A percentile compares a stretch with the other conserved stretches of the same genome.
Conservation (phyloP, 768 basidiomycete genomes). For the Boletales sp. region DNA sequence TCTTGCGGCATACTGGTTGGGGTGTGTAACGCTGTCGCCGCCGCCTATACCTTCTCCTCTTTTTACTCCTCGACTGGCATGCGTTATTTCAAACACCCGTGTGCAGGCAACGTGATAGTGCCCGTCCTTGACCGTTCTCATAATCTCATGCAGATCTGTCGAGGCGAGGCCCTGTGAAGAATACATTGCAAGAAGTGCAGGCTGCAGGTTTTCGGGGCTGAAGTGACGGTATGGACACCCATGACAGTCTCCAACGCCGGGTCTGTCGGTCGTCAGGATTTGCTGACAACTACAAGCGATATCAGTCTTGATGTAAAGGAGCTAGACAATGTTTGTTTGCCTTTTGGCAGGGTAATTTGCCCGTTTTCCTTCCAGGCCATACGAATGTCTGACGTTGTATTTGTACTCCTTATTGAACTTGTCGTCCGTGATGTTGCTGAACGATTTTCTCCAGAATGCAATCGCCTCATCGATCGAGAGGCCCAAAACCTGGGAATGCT, state of each 20-base stretch:
- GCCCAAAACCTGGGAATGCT: conserved; percentile 68
- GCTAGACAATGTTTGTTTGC: conserved; percentile 36
- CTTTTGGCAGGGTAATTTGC: conserved; percentile 93
- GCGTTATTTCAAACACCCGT: conserved; percentile 93
- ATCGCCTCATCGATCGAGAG: conserved; percentile 93
- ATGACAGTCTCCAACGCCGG: conserved; percentile 64
- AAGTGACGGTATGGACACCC: conserved; percentile 96
- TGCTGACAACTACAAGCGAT: conserved; percentile 72
- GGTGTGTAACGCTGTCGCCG: conserved; percentile 89
- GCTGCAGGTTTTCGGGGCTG: conserved; percentile 75
- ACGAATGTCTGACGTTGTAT: conserved; percentile 96
- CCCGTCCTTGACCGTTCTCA: conserved; percentile 67
- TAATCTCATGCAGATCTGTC: conserved; percentile 77
- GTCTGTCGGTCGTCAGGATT: conserved; percentile 69
- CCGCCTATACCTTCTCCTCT: conserved; percentile 87
- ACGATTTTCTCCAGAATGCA: conserved; percentile 89
- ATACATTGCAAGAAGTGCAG: conserved; percentile 68
- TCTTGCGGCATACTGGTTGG: conserved; percentile 82
- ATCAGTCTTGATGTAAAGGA: background rate
- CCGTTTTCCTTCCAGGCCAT: conserved; percentile 90
- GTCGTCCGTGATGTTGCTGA: conserved; percentile 77
- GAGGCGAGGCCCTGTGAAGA: conserved; percentile 60
- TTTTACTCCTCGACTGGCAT: conserved; percentile 63
- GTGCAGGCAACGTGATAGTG: conserved; percentile 98
- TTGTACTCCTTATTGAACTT: conserved; percentile 97